Evolutionary conservation across 2,329 filamentous ascomycete genomes (phyloP).

Genomic region (Colletotrichum sp.): DNA sequence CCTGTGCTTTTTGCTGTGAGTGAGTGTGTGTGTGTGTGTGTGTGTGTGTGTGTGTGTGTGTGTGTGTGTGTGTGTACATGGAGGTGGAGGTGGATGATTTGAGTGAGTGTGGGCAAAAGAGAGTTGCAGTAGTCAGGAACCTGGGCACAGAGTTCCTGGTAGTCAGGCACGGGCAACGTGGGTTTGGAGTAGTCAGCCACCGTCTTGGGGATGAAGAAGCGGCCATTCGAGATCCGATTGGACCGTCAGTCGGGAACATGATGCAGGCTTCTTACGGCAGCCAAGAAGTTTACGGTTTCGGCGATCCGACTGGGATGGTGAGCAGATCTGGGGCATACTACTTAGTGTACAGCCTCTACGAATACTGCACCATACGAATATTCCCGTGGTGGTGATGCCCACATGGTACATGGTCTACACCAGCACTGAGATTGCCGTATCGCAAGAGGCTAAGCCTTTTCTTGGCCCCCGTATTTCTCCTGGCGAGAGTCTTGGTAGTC

Average conservation of each 20-base stretch:
- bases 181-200: not conserved
- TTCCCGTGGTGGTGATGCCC: not conserved
- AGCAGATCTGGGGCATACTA: slow-evolving; percentile 12
- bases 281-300: slow-evolving; percentile 21
- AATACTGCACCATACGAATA: too few species aligned
- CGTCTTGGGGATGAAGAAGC: not conserved
- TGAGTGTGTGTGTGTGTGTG: not conserved
- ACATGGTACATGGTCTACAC: not conserved
- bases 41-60: not conserved
- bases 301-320: slow-evolving; percentile 11
- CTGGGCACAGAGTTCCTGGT: not conserved
- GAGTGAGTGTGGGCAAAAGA: not conserved
- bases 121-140: not conserved
- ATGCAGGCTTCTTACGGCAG: slow-evolving; percentile 13
- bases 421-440: not conserved
- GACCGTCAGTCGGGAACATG: not conserved
- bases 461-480: not conserved
- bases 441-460: slow-evolving; percentile 3
- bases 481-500: not conserved
- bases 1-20: not conserved
- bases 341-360: too few species aligned
- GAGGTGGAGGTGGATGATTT: not conserved
- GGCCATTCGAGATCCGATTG: slow-evolving; percentile 14
- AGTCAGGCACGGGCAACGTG: not conserved
- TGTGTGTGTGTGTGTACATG: not conserved